Base-by-base conservation (phyloP, 345 rosid genomes). In the Hibiscus trionum region DNA sequence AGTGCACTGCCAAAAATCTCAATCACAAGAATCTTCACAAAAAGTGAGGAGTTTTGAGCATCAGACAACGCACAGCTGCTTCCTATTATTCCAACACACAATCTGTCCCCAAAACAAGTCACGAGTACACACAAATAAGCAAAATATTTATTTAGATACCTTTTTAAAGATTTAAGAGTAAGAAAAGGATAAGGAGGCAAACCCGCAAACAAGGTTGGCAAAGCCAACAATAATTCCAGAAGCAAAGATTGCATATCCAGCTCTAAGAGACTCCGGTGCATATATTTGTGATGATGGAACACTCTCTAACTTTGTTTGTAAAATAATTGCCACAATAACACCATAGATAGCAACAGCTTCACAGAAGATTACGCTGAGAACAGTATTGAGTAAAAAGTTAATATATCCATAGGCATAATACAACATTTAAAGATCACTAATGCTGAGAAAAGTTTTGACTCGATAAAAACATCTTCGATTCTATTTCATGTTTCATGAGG, bases 321-420 rank as follows among this genome's bases (percentile, higher is more conserved):
- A 76, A 50, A 94, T 94, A 82, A 94, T 91, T 72, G 98, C 98
- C 72, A 94, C 97, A 53, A 94, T 94, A 37, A 94, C 97, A 4
- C 98, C 98, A 80, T 94, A 94, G 59, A 94, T 94, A 69, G 98
- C 98, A 74, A 94, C 98, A 64, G 98, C 99, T 80, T 95, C 98
- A 71, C 99, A 95, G 81, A 95, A 92, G 74, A 95, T 95, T 11
- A 95, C 98, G 72, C 99, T 95, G 72, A 62, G 47, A 73, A 42
- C 17, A 71, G 21, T 65, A 62, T 16, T 56, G 33, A 62, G 42
- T 37, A 59, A 42, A 69, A 68, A 42, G 46, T 52, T 61, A 63
- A 7, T 0, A 63, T 12, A 24, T 53, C 58, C 16, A 55, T 5
- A 5, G 33, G 69, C 74, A 78, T 19, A 12, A 11, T 31, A 55